Conservation (phyloP, 164 flowering plant species). For the Sextonia rubra region DNA sequence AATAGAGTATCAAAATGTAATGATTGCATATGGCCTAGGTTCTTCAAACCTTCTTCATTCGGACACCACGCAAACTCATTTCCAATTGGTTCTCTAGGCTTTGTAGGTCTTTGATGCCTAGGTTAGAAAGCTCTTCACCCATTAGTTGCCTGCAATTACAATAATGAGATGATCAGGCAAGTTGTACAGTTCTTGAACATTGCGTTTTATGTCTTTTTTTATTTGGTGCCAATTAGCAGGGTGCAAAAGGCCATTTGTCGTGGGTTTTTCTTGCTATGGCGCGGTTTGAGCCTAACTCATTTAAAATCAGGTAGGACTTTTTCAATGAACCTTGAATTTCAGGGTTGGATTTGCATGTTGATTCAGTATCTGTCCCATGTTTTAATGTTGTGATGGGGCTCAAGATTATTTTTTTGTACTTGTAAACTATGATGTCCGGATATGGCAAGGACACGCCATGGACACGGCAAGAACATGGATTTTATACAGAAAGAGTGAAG, state of each 20-base stretch:
- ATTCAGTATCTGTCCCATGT: too few species aligned
- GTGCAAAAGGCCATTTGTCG: background rate
- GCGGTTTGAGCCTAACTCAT: too few species aligned
- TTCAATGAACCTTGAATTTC: too few species aligned
- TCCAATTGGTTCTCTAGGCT: conserved; percentile 80
- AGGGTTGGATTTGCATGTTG: too few species aligned
- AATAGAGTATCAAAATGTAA: background rate
- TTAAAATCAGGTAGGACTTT: too few species aligned
- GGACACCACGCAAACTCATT: conserved; percentile 70
- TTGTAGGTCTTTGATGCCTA: conserved; percentile 68
- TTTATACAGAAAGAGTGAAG: too few species aligned
- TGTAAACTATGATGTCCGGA: too few species aligned
- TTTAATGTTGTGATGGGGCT: too few species aligned
- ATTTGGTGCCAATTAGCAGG: background rate
- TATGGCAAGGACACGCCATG: too few species aligned
- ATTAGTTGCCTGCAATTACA: conserved; percentile 62
- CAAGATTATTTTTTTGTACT: too few species aligned
- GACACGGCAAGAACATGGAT: too few species aligned
- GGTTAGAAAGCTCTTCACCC: conserved; percentile 84
- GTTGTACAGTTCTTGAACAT: background rate
- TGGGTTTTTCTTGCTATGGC: too few species aligned
- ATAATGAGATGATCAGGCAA: background rate
- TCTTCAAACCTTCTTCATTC: conserved; percentile 65
- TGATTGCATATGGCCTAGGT: background rate
- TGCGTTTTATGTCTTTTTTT: background rate